Evolutionary conservation across 768 basidiomycete species (phyloP).

Genomic region (Boletus reticuloceps): DNA sequence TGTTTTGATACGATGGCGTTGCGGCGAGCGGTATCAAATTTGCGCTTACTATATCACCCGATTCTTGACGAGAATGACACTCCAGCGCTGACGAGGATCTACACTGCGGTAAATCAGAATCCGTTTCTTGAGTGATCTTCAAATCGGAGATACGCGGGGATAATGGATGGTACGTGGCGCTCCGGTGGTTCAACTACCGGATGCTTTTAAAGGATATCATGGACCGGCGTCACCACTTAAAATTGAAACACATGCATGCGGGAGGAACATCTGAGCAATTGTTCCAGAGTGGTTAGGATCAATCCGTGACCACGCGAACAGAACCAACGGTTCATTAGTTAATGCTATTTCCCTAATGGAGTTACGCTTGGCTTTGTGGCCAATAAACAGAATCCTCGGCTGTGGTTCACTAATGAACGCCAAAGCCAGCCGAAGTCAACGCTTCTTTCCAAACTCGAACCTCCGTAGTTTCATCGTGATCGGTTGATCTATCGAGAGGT

Average conservation of each 20-base stretch:
- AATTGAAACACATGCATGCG: not conserved
- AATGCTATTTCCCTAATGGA: too few relatives aligned
- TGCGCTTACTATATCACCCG: not conserved
- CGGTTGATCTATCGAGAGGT: too few relatives aligned
- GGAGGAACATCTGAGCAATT: not conserved
- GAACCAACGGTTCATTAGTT: too few relatives aligned
- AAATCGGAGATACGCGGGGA: slow-evolving; percentile 7
- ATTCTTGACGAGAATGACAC: too few relatives aligned
- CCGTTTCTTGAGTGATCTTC: slow-evolving; percentile 3
- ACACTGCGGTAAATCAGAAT: slow-evolving; percentile 9
- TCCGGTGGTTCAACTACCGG: slow-evolving; percentile 15
- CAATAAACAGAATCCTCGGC: too few relatives aligned
- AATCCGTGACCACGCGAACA: too few relatives aligned
- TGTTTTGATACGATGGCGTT: not conserved
- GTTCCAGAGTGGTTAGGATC: too few relatives aligned
- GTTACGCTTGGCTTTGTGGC: too few relatives aligned
- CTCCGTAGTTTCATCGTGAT: too few relatives aligned
- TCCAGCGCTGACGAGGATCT: slow-evolving; percentile 5
- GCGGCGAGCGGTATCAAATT: not conserved
- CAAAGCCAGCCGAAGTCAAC: too few relatives aligned
- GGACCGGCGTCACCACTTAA: not conserved
- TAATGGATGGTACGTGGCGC: not conserved
- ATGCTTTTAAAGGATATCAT: not conserved
- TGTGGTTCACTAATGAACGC: too few relatives aligned
- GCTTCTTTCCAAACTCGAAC: too few relatives aligned